A percentile compares a stretch with the other conserved stretches of the same genome.
phyloP scores from a whole-genome alignment of 2,329 filamentous ascomycete species.

The Neonectria sp. region DNA sequence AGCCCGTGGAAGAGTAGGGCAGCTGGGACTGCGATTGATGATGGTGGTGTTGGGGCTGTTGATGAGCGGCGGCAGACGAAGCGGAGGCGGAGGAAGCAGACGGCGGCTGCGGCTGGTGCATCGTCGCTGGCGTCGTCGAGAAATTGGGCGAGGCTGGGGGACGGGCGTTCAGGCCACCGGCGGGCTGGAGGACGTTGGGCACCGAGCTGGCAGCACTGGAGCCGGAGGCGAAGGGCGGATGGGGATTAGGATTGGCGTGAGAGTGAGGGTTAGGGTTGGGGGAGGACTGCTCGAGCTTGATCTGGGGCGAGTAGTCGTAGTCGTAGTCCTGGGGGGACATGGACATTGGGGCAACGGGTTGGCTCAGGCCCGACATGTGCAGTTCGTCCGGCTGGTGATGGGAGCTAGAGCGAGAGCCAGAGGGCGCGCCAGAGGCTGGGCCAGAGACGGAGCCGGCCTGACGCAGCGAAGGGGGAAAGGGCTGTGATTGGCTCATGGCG shows the following conservation, averaged over 20 bases:
- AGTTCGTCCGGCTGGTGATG: constrained; percentile 64
- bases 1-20: constrained; percentile 59
- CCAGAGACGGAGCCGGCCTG: constrained; percentile 43
- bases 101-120: constrained; percentile 58
- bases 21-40: constrained; percentile 64
- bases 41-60: constrained; percentile 50
- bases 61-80: constrained; percentile 55
- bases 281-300: constrained; percentile 64
- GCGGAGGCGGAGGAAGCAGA: constrained; percentile 47
- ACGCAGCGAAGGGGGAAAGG: constrained; percentile 51
- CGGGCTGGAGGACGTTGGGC: constrained; percentile 73
- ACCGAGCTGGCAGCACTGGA: constrained; percentile 60
- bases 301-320: constrained; percentile 64
- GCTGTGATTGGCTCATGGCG: constrained; percentile 60
- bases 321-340: constrained; percentile 65
- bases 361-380: constrained; percentile 67
- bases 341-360: constrained; percentile 44
- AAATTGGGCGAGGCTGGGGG: constrained; percentile 59
- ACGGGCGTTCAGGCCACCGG: constrained; percentile 57
- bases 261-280: constrained; percentile 58
- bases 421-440: constrained; percentile 36
- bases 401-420: constrained; percentile 38
- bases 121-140: constrained; percentile 52
- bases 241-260: constrained; percentile 40
- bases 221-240: constrained; percentile 8